These are phyloP conservation scores for Pholiota conissans DNA, from an alignment of 768 basidiomycete species.

Conservation along the genomic window DNA sequence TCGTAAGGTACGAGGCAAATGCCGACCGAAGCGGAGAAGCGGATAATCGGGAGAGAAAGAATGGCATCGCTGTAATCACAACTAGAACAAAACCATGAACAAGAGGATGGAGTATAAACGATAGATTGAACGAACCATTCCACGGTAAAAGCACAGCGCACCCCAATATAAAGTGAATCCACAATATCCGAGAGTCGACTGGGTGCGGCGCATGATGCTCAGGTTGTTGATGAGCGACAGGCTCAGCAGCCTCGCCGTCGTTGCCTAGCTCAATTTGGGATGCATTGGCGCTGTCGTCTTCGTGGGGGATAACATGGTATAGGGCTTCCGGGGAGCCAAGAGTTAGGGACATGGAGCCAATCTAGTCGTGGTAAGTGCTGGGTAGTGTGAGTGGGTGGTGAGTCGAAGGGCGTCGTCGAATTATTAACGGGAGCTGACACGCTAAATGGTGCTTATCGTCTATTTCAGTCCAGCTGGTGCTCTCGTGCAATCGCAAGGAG, in stretches of 20 bases:
- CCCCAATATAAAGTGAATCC: conserved; percentile 75
- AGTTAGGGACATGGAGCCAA: conserved; percentile 25
- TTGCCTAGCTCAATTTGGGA: conserved; percentile 33
- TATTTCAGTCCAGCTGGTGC: not conserved
- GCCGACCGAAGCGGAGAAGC: conserved; percentile 56
- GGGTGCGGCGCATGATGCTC: conserved; percentile 26
- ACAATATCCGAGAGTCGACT: conserved; percentile 47
- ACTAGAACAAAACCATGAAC: conserved; percentile 41
- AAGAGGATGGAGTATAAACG: not conserved
- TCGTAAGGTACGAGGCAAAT: conserved; percentile 68
- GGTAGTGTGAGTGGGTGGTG: not conserved
- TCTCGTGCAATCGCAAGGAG: not conserved
- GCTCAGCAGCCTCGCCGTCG: conserved; percentile 24
- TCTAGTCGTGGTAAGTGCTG: not conserved
- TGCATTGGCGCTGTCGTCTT: conserved; percentile 11
- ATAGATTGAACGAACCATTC: conserved; percentile 65
- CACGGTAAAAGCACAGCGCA: conserved; percentile 82
- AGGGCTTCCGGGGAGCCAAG: conserved; percentile 33
- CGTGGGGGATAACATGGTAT: conserved; percentile 46
- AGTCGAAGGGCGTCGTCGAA: not conserved
- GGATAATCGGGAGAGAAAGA: conserved; percentile 70
- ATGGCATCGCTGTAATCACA: conserved; percentile 83
- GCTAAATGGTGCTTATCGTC: not conserved
- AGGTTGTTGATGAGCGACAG: conserved; percentile 18
- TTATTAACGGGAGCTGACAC: not conserved